These are phyloP conservation scores for Fusarium sp. DNA, from an alignment of 2,329 filamentous ascomycete species.

Conservation along the genomic window DNA sequence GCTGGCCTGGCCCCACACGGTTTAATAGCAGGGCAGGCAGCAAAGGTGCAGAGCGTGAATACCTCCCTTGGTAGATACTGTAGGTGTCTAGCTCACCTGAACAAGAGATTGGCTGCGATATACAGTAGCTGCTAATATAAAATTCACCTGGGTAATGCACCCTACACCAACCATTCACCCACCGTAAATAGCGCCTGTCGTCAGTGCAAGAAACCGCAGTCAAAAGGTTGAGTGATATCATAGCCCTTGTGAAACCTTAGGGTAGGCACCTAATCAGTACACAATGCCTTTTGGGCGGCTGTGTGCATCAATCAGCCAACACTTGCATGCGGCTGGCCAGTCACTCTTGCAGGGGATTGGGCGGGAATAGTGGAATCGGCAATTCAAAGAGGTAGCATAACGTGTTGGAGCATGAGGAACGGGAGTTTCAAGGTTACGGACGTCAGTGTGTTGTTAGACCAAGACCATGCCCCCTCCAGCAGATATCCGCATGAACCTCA, in stretches of 20 bases:
- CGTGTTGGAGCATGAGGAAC: neutral
- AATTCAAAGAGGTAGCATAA: neutral
- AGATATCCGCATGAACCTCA: no score
- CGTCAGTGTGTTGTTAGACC: no score
- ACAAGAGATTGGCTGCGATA: no score
- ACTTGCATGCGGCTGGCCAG: constrained; percentile 5
- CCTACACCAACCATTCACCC: no score
- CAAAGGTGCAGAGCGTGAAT: neutral
- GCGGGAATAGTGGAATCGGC: neutral
- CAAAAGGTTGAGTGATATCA: neutral
- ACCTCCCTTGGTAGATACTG: no score
- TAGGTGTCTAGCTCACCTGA: neutral
- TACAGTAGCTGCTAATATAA: no score
- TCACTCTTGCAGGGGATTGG: neutral
- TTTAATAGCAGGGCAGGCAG: constrained; percentile 1
- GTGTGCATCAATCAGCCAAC: constrained; percentile 13
- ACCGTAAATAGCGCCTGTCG: neutral
- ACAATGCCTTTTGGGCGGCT: neutral
- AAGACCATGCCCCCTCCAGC: no score
- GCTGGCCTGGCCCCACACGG: neutral
- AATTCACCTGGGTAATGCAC: no score
- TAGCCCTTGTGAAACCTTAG: neutral
- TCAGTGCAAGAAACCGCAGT: neutral
- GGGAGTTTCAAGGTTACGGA: no score
- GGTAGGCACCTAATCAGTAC: neutral